These are phyloP conservation scores for Ligustrum vulgare DNA, from an alignment of 257 asterid species.

Conservation along the genomic window DNA sequence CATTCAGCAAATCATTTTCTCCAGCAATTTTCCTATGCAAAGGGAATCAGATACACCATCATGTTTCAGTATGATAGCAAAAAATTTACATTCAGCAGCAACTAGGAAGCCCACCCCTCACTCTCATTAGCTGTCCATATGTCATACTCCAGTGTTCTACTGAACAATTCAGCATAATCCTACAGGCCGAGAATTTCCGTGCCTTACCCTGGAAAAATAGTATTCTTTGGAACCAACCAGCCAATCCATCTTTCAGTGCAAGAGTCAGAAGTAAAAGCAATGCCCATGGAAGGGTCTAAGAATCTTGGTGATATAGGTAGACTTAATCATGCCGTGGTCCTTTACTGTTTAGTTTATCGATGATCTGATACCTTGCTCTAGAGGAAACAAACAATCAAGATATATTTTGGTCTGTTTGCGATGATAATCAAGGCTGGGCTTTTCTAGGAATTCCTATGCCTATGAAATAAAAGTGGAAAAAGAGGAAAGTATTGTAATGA, in stretches of 20 bases:
- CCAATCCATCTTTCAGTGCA: not conserved
- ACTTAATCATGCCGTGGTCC: conserved; percentile 2
- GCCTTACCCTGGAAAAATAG: not conserved
- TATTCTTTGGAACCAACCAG: not conserved
- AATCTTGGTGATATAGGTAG: not conserved
- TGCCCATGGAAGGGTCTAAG: not conserved
- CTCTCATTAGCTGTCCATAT: not conserved
- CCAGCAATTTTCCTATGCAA: conserved; percentile 9
- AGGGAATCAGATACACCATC: conserved; percentile 1
- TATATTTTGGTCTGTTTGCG: not conserved
- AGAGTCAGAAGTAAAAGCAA: conserved; percentile 3
- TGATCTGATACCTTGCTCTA: not conserved
- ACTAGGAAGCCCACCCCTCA: not conserved
- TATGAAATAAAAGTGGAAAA: not conserved
- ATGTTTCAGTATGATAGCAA: not conserved
- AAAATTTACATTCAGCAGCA: not conserved
- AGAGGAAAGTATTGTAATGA: not conserved
- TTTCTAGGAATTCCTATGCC: not conserved
- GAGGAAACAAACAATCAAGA: conserved; percentile 8
- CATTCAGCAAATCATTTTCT: not conserved
- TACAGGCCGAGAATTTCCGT: not conserved
- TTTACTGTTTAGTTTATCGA: conserved; percentile 10
- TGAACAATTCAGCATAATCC: not conserved
- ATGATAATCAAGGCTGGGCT: not conserved
- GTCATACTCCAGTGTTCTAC: not conserved